phyloP scores from a whole-genome alignment of 768 basidiomycete genomes.

The Amanita brunnescens region DNA sequence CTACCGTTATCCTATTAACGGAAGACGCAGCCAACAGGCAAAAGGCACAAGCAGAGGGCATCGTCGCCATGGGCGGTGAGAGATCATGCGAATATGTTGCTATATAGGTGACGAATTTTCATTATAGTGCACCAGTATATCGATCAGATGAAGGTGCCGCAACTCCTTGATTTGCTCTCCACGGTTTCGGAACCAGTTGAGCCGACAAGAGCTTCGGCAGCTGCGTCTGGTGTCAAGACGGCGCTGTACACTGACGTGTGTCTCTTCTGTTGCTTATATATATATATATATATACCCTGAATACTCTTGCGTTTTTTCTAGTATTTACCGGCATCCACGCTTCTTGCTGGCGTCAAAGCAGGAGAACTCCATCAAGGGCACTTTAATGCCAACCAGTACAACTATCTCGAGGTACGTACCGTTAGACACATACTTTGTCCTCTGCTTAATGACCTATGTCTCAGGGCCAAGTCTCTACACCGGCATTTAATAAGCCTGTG shows the following conservation, averaged over 20 bases:
- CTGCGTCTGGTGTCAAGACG: constrained; percentile 11
- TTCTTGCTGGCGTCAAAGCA: constrained; percentile 78
- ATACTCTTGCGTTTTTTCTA: no score
- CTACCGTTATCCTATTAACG: constrained; percentile 73
- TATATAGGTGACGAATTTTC: background rate
- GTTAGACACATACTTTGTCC: background rate
- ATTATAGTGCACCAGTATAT: constrained; percentile 70
- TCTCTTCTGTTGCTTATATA: background rate
- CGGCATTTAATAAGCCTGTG: constrained; percentile 66
- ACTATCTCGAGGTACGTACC: constrained; percentile 76
- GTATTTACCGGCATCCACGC: constrained; percentile 68
- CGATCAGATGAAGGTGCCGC: constrained; percentile 44
- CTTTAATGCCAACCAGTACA: constrained; percentile 93
- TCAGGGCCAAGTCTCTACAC: constrained; percentile 75
- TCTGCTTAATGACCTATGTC: background rate
- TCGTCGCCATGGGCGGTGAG: constrained; percentile 56
- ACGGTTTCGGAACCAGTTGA: constrained; percentile 57
- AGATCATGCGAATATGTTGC: background rate
- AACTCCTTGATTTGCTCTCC: constrained; percentile 75
- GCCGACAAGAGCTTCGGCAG: constrained; percentile 46
- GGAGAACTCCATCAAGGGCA: constrained; percentile 86
- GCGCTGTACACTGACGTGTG: constrained; percentile 70
- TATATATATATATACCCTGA: constrained; percentile 4
- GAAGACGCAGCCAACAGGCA: constrained; percentile 82
- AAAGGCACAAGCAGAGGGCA: constrained; percentile 60